Percentiles rank a stretch among this genome's conserved stretches.
Evolutionary conservation across 2,329 filamentous ascomycete genomes (phyloP).

Genomic region (Arthrobotrys sinensis): DNA sequence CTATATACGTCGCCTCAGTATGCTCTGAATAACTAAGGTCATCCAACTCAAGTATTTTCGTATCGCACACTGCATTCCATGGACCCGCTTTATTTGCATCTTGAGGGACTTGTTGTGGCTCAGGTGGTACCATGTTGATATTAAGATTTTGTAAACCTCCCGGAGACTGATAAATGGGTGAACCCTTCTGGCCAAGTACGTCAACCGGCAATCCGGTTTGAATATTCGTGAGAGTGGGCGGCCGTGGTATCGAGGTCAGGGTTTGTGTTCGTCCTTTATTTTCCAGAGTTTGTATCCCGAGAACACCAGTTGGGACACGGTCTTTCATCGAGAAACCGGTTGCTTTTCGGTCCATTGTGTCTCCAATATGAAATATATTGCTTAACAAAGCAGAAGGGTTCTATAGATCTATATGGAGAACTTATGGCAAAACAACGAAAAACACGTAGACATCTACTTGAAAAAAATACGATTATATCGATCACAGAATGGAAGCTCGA

Average conservation of each 20-base stretch:
- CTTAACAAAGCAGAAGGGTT: no score
- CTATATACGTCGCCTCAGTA: slow-evolving; percentile 31
- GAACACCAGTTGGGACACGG: neutral
- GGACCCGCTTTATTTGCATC: neutral
- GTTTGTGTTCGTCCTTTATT: slow-evolving; percentile 19
- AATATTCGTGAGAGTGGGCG: slow-evolving; percentile 12
- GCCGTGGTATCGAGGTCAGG: neutral
- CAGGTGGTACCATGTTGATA: neutral
- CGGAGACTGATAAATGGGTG: slow-evolving; percentile 12
- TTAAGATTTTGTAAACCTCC: neutral
- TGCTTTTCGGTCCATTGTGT: slow-evolving; percentile 6
- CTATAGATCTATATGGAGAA: no score
- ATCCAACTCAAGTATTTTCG: slow-evolving; percentile 12
- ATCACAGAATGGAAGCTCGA: neutral
- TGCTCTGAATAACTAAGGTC: slow-evolving; percentile 22
- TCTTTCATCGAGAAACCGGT: neutral
- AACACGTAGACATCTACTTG: neutral
- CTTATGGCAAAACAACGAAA: no score
- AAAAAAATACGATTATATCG: no score
- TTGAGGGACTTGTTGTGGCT: neutral
- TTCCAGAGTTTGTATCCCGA: neutral
- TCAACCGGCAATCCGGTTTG: slow-evolving; percentile 17
- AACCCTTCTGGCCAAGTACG: neutral
- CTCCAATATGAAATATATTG: no score
- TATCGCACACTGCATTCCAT: slow-evolving; percentile 8